Base-by-base conservation (phyloP, 2,329 filamentous ascomycete species). In the Pseudopithomyces chartarum region DNA sequence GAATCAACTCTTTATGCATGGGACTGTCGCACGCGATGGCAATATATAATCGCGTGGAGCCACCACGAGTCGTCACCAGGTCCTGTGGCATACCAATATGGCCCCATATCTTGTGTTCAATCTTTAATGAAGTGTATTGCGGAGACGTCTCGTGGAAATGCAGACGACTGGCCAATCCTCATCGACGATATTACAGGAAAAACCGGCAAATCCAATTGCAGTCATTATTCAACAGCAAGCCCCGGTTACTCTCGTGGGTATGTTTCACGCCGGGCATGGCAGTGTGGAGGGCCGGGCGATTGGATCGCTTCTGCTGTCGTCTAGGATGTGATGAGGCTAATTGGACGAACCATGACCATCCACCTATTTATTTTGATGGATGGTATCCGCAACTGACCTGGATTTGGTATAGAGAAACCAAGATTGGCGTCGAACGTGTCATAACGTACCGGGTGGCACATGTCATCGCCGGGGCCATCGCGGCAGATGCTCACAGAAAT, bases 251-350 rank as follows among this genome's bases (percentile, higher is more conserved):
- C 57, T 60, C 58, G 40, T 63, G 57, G 60, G 36, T 52, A 59
- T 52, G 63, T 64, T 69, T 69, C 68, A 70, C 60, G 53, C 64
- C 60, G 60, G 63, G 63, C 65, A 39, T 61, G 64, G 52, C 60
- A 56, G 46, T 60, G 38, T 42, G 29, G 39, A 32, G 33, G 12
- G 26, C 43, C 13, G n/a, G 19, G 23, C 63, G 60, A 66, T 68
- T 66, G 62, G 68, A 29, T 56, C 55, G 44, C 57, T 59, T 60
- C 44, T 20, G 8, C 13, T 19, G 5, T 17, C n/a, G 36, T 20
- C 57, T 23, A 54, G 56, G 58, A 39, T 62, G 43, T 39, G 36
- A 33, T 58, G 55, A 60, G 58, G 60, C 56, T 55, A 58, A 58
- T 48, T 49, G 44, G 55, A 58, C 53, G 54, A 58, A 46, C 48